phyloP scores from a whole-genome alignment of 768 basidiomycete genomes.

The Suillus bovinus region DNA sequence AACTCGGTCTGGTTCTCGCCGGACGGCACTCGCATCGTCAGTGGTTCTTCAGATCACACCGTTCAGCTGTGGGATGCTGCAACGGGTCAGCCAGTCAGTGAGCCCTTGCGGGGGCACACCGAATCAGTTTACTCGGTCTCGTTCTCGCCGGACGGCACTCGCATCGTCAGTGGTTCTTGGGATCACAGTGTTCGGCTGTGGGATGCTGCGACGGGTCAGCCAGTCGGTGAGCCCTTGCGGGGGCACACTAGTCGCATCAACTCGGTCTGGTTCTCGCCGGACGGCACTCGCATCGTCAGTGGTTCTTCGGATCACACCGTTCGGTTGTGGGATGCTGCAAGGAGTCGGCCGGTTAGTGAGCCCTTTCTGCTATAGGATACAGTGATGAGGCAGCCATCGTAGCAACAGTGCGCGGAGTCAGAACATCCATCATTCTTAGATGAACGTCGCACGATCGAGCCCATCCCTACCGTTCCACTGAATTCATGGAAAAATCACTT shows the following conservation, averaged over 20 bases:
- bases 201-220: background rate
- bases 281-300: background rate
- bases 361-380: background rate
- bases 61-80: background rate
- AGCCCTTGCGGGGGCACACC: no score
- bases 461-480: background rate
- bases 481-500: background rate
- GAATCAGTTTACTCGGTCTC: no score
- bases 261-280: background rate
- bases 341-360: background rate
- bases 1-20: no score
- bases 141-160: no score
- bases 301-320: background rate
- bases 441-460: background rate
- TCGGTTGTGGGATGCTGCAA: background rate
- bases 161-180: background rate
- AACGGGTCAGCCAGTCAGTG: no score
- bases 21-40: background rate
- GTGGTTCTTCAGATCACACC: background rate
- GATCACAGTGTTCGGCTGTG: background rate
- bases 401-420: background rate
- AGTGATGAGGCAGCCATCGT: background rate
- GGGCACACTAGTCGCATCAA: rapidly evolving
- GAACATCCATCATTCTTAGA: background rate
- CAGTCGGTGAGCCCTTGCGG: background rate